Evolutionary conservation across 1,139 yeast species (phyloP), one percentile per base, ranked within the genome.

Genomic region (Suhomyces bribrorum): DNA sequence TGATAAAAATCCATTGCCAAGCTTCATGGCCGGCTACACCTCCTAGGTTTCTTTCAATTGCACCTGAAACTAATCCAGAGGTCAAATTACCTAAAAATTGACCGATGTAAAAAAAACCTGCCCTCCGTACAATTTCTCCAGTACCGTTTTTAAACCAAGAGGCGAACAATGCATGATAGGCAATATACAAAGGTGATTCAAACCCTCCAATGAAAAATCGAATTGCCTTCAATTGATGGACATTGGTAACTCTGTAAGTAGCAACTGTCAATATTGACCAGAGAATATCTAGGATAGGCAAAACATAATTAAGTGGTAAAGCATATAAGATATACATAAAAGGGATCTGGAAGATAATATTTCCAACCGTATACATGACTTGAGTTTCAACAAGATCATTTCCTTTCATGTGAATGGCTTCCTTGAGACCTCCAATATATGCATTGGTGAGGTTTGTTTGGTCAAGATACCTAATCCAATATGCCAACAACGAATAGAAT

Each of bases 1-100:
- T 70, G 40, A 83, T 73, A 52, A 79, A 83, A 60, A 80, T 77
- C 87, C 88, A 83, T 60, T 81, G 71, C 88, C 88, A 83, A 11
- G 86, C 80, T 24, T 64, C 71, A 20, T 77, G 59, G 1, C 85
- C 83, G 41, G 60, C 57, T 11, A 56, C 57, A 22, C 77, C 77
- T 37, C 71, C 61, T 48, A 83, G 57, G 20, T 59, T 48, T 29
- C 72, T 58, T 49, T 64, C 75, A 35, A 81, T 74, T 5, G 80
- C 76, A 8, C 83, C 76, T 37, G 83, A 83, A 23, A 83, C 59
- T 35, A 81, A 70, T 30, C 87, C 86, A 9, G 85, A 72, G 5
- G 86, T 77, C 49, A 82, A 57, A 18, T 75, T 61, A 8, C 88
- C 88, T 14, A 80, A 59, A 57, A 70, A 73, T 50, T 79, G 81